These are phyloP conservation scores for Phytopythium chamaehyphon DNA, from an alignment of 352 stramenopile species.

Conservation along the genomic window DNA sequence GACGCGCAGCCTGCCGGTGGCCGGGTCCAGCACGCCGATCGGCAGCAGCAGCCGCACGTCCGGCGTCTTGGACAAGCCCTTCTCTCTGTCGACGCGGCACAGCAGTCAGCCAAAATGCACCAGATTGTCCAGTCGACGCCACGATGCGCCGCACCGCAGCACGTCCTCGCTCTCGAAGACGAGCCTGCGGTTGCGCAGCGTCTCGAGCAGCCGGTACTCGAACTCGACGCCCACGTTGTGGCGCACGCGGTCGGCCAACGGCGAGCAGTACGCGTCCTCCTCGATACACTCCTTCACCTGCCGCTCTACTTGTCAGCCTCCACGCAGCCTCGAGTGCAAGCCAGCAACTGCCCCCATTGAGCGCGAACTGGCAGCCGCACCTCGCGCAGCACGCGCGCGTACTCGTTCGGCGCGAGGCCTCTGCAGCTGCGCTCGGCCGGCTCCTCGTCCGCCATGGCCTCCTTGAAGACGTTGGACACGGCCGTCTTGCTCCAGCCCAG, in stretches of 20 bases:
- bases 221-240: conserved; percentile 83
- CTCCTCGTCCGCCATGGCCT: conserved; percentile 21
- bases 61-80: conserved; percentile 83
- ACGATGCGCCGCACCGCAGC: conserved; percentile 26
- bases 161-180: conserved; percentile 84
- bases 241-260: conserved; percentile 63
- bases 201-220: conserved; percentile 79
- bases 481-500: conserved; percentile 61
- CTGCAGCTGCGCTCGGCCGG: conserved; percentile 8
- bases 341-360: neutral
- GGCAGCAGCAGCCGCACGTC: conserved; percentile 78
- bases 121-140: neutral
- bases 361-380: conserved; percentile 1
- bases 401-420: conserved; percentile 24
- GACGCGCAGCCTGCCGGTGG: conserved; percentile 26
- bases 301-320: no score
- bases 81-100: conserved; percentile 22
- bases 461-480: conserved; percentile 66
- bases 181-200: conserved; percentile 59
- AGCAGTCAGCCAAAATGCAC: neutral
- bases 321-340: no score
- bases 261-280: conserved; percentile 70
- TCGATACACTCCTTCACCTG: conserved; percentile 70
- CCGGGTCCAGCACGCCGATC: conserved; percentile 63
- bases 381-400: conserved; percentile 24